Evolutionary conservation across 1,284 basidiomycete genomes (phyloP).

Genomic region (Ustilago lituana): DNA sequence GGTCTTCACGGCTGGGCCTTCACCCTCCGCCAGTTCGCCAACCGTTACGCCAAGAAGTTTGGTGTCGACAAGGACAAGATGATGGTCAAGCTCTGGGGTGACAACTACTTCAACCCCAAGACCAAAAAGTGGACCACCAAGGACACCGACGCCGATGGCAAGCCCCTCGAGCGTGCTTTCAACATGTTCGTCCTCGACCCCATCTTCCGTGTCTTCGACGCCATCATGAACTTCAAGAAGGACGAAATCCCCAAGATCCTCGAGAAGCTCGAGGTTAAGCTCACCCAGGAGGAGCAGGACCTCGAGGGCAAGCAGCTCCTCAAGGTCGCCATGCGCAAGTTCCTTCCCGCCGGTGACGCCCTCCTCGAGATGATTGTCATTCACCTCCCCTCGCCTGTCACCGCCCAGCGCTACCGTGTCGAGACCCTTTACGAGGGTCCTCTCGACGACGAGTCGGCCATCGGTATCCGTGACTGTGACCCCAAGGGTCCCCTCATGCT

Average conservation of each 20-base stretch:
- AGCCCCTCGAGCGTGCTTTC: conserved; percentile 76
- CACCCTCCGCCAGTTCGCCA: conserved; percentile 96
- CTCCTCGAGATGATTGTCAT: conserved; percentile 99
- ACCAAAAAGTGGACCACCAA: conserved; percentile 97
- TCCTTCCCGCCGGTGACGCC: conserved; percentile 98
- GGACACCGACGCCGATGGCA: conserved; percentile 80
- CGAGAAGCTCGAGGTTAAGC: conserved; percentile 96
- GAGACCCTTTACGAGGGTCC: conserved; percentile 99
- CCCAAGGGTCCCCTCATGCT: conserved; percentile 95
- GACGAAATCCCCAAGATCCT: conserved; percentile 84
- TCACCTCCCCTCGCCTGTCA: conserved; percentile 88
- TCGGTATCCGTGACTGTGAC: conserved; percentile 98
- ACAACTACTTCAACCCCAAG: conserved; percentile 99
- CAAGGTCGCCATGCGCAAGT: conserved; percentile 99
- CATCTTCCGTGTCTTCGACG: conserved; percentile 98
- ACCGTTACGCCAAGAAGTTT: conserved; percentile 97
- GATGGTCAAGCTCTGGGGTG: conserved; percentile 98
- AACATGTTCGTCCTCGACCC: conserved; percentile 93
- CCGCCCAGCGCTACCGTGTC: conserved; percentile 97
- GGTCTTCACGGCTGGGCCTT: conserved; percentile 99
- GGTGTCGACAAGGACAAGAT: conserved; percentile 99
- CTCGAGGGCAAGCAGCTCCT: conserved; percentile 96
- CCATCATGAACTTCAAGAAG: conserved; percentile 99
- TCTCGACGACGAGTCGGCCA: conserved; percentile 99
- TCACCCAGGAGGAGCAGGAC: conserved; percentile 88